Evolutionary conservation across 257 asterid species (phyloP), one percentile per base, ranked within the genome.

Genomic region (Mitragyna speciosa): DNA sequence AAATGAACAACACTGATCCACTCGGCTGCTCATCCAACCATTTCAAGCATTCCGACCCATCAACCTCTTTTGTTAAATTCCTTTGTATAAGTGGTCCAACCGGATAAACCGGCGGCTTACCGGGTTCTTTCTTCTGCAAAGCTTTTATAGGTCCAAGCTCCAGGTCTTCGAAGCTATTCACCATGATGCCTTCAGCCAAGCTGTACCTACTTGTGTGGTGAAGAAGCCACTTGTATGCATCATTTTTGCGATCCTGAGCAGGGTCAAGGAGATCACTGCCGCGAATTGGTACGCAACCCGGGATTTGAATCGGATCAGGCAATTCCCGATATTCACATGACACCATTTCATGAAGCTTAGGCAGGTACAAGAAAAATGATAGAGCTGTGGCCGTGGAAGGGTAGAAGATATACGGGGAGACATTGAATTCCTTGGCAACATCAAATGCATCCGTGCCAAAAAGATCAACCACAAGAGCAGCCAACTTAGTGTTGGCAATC

Each of bases 371-470:
- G 73, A 92, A 79, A 72, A 92, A 47, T 0, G 93, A 90, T 69
- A 93, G 58, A 15, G 70, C 72, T 91, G 87, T 85, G 48, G 97
- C 97, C 2, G 92, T 85, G 8, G 98, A 71, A 16, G 96, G 92
- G 47, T 0, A 92, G 80, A 94, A 92, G 39, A 92, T 83, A 39
- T 84, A 92, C 0, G 83, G 74, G 0, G 97, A 86, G 26, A 92
- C 45, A 0, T 77, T 36, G 56, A 91, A 81, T 39, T 92, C 92
- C 0, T 8, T 12, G 2, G 94, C 95, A 6, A 85, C 88, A 15
- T 92, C 97, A 41, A 94, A 89, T 6, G 83, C 92, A 75, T 92
- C 97, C 11, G 96, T 89, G 19, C 92, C 98, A 61, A 94, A 94
- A 26, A 94, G 88, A 61, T 94, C 98, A 48, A 88, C 93, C 14